Evolutionary conservation across 176 grass and related monocot genomes (phyloP).

Genomic region (Oryza nivara): DNA sequence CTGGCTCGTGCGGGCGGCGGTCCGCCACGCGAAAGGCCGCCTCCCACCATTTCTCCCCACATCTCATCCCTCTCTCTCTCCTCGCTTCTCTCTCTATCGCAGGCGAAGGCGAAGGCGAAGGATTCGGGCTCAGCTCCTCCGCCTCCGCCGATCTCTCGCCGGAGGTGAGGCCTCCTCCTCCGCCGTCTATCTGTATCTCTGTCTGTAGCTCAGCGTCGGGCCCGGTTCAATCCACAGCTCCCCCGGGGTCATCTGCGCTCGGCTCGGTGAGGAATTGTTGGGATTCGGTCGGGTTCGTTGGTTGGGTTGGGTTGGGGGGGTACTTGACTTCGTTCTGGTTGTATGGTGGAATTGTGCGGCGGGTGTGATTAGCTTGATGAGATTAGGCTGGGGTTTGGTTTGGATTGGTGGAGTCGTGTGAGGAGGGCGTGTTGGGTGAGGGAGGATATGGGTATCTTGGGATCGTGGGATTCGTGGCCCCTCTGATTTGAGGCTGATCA

Average conservation of each 20-base stretch:
- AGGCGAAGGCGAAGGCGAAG: neutral
- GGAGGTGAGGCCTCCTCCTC: neutral
- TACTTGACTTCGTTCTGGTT: neutral
- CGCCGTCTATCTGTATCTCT: neutral
- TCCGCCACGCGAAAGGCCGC: constrained; percentile 39
- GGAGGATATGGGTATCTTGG: neutral
- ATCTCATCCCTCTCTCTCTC: neutral
- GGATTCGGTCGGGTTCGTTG: constrained; percentile 2
- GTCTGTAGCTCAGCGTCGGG: neutral
- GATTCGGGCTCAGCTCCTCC: constrained; percentile 12
- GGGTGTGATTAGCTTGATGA: neutral
- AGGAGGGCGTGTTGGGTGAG: neutral
- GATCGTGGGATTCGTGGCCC: neutral
- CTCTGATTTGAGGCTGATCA: neutral
- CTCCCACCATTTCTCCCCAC: neutral
- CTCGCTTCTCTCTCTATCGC: constrained; percentile 9
- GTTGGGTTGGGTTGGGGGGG: no score
- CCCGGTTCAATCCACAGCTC: neutral
- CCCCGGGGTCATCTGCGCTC: neutral
- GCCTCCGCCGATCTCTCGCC: constrained; percentile 7
- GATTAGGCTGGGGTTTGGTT: neutral
- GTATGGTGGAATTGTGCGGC: neutral
- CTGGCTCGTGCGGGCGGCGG: neutral
- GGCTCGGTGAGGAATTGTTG: neutral
- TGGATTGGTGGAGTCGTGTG: neutral